These are phyloP conservation scores for Fusarium sp. DNA, from an alignment of 2,329 filamentous ascomycete species.

Conservation along the genomic window DNA sequence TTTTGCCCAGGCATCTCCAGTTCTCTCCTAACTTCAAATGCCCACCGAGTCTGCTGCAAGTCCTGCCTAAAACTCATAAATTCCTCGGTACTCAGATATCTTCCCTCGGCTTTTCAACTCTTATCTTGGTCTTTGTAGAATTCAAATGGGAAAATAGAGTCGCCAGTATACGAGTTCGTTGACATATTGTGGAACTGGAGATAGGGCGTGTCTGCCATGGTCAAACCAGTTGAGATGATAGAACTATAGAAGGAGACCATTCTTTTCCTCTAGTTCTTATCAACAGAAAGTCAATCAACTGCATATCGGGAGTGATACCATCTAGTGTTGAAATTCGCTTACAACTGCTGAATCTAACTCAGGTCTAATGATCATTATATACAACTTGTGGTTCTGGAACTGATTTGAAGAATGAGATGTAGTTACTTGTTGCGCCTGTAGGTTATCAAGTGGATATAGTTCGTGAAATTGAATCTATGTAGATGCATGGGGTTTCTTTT, in stretches of 20 bases:
- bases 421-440: conserved; percentile 4
- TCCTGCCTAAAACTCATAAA: not conserved
- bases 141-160: not conserved
- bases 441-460: conserved; percentile 20
- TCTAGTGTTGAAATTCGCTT: not conserved
- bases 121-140: not conserved
- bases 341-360: not conserved
- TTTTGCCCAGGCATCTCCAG: not conserved
- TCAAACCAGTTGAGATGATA: not conserved
- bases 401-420: conserved; percentile 8
- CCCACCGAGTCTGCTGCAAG: not conserved
- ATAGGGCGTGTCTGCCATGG: not conserved
- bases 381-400: conserved; percentile 4
- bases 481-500: not conserved
- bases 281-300: not conserved
- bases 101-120: not conserved
- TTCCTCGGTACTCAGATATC: not conserved
- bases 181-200: not conserved
- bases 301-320: not conserved
- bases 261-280: not conserved
- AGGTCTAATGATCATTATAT: not conserved
- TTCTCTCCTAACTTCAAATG: not conserved
- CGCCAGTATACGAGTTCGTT: not conserved
- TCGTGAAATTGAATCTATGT: not conserved
- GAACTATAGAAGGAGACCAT: not conserved